A percentile compares a stretch with the other conserved stretches of the same genome.
These are phyloP conservation scores for Xylariaceae sp. DNA, from an alignment of 2,329 filamentous ascomycete species.

Conservation along the genomic window DNA sequence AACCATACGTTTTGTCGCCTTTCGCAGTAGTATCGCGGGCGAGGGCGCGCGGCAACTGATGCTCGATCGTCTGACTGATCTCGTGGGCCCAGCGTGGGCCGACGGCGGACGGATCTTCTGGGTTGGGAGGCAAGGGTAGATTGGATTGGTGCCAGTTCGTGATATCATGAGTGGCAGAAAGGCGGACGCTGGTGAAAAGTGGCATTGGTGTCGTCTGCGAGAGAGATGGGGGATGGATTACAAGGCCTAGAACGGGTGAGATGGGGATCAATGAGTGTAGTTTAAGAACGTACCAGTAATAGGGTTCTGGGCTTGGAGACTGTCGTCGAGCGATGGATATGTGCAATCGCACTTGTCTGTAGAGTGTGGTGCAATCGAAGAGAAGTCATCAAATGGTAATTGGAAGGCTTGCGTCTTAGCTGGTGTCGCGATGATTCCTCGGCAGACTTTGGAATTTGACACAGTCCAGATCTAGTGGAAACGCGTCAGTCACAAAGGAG, in stretches of 20 bases:
- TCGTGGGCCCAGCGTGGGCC: slow-evolving; percentile 44
- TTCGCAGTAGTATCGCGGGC: slow-evolving; percentile 28
- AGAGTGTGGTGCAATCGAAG: slow-evolving; percentile 29
- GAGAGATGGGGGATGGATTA: slow-evolving; percentile 38
- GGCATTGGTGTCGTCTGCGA: slow-evolving; percentile 31
- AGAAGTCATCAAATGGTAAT: slow-evolving; percentile 34
- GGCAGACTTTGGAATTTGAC: slow-evolving; percentile 34
- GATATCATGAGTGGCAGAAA: slow-evolving; percentile 48
- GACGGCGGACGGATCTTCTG: slow-evolving; percentile 4
- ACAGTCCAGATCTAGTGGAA: slow-evolving; percentile 41
- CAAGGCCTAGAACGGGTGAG: slow-evolving; percentile 34
- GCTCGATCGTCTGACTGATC: slow-evolving; percentile 39
- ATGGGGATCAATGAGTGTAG: background rate
- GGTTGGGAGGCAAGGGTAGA: slow-evolving; percentile 23
- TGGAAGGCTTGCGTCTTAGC: slow-evolving; percentile 47
- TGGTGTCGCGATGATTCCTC: slow-evolving; percentile 52
- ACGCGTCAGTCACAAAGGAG: slow-evolving; percentile 7
- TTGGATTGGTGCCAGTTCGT: slow-evolving; percentile 52
- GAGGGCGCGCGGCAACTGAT: slow-evolving; percentile 40
- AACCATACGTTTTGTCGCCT: slow-evolving; percentile 16
- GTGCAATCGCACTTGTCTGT: slow-evolving; percentile 42
- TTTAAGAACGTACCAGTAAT: slow-evolving; percentile 37
- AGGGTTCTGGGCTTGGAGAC: slow-evolving; percentile 34
- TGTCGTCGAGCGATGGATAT: slow-evolving; percentile 33
- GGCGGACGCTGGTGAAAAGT: slow-evolving; percentile 47